Evolutionary conservation across 78 protist species (phyloP), one percentile per base, ranked within the genome.

Genomic region (Dictyostelium brefeldianum): DNA sequence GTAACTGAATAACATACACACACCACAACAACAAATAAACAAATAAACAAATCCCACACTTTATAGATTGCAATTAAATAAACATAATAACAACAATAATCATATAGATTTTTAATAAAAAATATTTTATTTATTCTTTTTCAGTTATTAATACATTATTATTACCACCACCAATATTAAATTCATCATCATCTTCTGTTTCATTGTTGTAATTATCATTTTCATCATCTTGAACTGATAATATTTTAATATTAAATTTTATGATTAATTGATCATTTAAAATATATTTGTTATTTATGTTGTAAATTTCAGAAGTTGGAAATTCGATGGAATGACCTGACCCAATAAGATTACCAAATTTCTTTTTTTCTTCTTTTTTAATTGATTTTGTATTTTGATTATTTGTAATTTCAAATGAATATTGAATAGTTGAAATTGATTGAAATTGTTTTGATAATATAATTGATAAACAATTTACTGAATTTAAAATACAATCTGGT

Each of bases 371-470:
- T 25, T 62, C 71, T 27, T 62, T 62, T 62, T 62, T 62, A 5
- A 62, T 62, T 27, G 71, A 62, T 62, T 62, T 62, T 6, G 70
- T 62, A n/a, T 62, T 11, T 10, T 27, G 22, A n/a, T 62, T 14
- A 62, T 62, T 62, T 62, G 41, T 62, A 62, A 62, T 62, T 62
- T 62, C 71, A 62, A 62, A 62, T 8, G 71, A 62, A 27, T 22
- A 62, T 62, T 62, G n/a, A 12, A 62, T 25, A 9, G 41, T 62
- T n/a, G 71, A 62, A 11, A 18, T n/a, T 5, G 71, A 25, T 62
- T 62, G 71, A 62, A 62, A 62, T 62, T 25, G 71, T 25, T 62
- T 62, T 62, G 29, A n/a, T 62, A 62, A 27, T 10, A 25, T n/a
- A 9, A 62, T 27, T 25, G 71, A 62, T 8, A 62, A n/a, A 62